Percentiles rank a stretch among this genome's conserved stretches.
phyloP scores from a whole-genome alignment of 2,329 filamentous ascomycete species.

The Phaeoacremonium minimum region DNA sequence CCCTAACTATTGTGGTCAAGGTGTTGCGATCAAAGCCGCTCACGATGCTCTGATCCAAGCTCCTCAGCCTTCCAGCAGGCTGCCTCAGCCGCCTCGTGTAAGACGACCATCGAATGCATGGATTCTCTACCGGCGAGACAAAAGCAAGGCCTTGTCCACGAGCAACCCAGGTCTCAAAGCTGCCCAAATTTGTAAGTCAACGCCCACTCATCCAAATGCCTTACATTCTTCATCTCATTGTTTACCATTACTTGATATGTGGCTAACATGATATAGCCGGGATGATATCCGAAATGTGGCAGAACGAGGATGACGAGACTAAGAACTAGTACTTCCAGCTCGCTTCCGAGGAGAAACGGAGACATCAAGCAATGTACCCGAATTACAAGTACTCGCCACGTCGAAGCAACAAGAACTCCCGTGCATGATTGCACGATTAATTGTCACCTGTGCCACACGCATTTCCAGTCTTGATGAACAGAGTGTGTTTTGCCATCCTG shows the following conservation, averaged over 20 bases:
- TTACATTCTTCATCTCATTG: neutral
- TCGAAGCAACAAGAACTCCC: neutral
- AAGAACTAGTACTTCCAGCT: conserved; percentile 1
- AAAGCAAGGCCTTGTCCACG: conserved; percentile 3
- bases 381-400: conserved; percentile 4
- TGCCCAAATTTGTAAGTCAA: conserved; percentile 4
- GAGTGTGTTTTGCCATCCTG: too few relatives aligned
- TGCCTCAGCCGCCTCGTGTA: too few relatives aligned
- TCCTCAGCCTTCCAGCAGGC: too few relatives aligned
- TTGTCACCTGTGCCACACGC: too few relatives aligned
- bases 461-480: neutral
- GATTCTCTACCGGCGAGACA: conserved; percentile 6
- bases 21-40: too few relatives aligned
- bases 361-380: conserved; percentile 4
- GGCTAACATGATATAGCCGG: conserved; percentile 1
- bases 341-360: neutral
- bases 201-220: too few relatives aligned
- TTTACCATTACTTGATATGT: neutral
- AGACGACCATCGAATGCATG: conserved; percentile 18
- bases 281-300: conserved; percentile 5
- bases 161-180: conserved; percentile 1
- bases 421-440: conserved; percentile 3
- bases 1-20: too few relatives aligned
- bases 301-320: neutral
- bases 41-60: too few relatives aligned